A percentile compares a stretch with the other conserved stretches of the same genome.
Evolutionary conservation across 2,329 filamentous ascomycete genomes (phyloP).

Genomic region (Penicillium sp.): DNA sequence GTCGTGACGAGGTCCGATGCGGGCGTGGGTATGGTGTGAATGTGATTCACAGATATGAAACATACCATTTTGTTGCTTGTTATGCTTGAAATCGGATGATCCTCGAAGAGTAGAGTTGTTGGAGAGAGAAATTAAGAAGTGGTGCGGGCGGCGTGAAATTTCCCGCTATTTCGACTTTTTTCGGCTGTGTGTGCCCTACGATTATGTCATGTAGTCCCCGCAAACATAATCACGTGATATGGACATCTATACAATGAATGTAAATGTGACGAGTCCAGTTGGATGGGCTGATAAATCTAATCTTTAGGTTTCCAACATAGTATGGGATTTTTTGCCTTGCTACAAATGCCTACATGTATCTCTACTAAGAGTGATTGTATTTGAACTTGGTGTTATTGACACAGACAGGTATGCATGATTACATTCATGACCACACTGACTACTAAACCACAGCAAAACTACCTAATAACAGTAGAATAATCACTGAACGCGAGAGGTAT

Average conservation of each 20-base stretch:
- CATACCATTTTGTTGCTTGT: slow-evolving; percentile 50
- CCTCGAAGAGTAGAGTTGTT: slow-evolving; percentile 50
- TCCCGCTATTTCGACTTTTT: slow-evolving; percentile 29
- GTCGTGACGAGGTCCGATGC: background rate
- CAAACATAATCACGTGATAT: slow-evolving; percentile 6
- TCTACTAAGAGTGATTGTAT: background rate
- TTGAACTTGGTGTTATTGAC: slow-evolving; percentile 1
- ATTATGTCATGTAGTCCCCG: slow-evolving; percentile 22
- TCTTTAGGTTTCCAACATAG: background rate
- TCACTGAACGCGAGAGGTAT: slow-evolving; percentile 41
- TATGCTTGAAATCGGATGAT: slow-evolving; percentile 51
- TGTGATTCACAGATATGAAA: background rate
- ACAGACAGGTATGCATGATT: background rate
- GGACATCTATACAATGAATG: background rate
- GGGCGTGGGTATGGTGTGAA: background rate
- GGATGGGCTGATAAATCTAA: background rate
- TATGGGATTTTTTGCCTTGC: background rate
- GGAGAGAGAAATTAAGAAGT: slow-evolving; percentile 24
- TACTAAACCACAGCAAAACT: slow-evolving; percentile 3
- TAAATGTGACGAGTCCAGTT: background rate
- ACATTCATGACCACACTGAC: slow-evolving; percentile 1
- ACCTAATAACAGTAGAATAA: slow-evolving; percentile 21
- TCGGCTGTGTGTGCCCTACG: slow-evolving; percentile 38
- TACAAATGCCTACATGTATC: background rate
- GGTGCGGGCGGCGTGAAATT: slow-evolving; percentile 20